Conservation (phyloP, 805 yeast genomes). For the Schwanniomyces occidentalis region DNA sequence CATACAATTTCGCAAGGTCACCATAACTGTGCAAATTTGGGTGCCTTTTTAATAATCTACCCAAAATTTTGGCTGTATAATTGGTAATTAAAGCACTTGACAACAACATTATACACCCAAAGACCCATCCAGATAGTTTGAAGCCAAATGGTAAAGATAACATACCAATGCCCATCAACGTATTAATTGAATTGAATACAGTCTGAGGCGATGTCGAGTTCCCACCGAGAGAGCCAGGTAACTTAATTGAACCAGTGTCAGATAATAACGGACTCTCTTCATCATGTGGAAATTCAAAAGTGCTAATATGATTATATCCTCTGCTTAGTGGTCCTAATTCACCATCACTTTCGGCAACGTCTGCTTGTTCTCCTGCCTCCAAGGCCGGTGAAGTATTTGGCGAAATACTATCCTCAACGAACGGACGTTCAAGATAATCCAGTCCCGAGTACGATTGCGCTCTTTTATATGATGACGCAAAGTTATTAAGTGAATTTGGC, state of each 20-base stretch:
- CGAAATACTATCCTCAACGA: slow-evolving; percentile 19
- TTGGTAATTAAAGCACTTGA: slow-evolving; percentile 51
- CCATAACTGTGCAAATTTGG: slow-evolving; percentile 53
- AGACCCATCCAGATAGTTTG: slow-evolving; percentile 65
- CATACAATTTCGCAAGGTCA: slow-evolving; percentile 53
- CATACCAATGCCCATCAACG: slow-evolving; percentile 73
- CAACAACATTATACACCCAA: slow-evolving; percentile 45
- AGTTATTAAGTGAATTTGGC: slow-evolving; percentile 36
- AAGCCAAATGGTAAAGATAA: slow-evolving; percentile 73
- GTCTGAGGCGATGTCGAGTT: slow-evolving; percentile 68
- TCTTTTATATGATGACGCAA: slow-evolving; percentile 40
- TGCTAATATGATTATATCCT: slow-evolving; percentile 14
- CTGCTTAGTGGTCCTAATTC: slow-evolving; percentile 16
- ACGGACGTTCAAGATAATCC: slow-evolving; percentile 14
- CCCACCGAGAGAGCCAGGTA: slow-evolving; percentile 15
- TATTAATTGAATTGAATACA: slow-evolving; percentile 67
- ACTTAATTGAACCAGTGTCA: slow-evolving; percentile 9
- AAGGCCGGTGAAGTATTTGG: slow-evolving; percentile 22
- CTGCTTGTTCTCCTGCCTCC: slow-evolving; percentile 10
- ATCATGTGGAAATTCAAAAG: slow-evolving; percentile 17
- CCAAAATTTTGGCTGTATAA: slow-evolving; percentile 55
- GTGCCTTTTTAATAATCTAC: slow-evolving; percentile 44
- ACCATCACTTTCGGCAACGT: slow-evolving; percentile 12
- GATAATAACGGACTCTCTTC: slow-evolving; percentile 14
- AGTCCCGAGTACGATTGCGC: slow-evolving; percentile 33